These are phyloP conservation scores for Leccinum ochraceum DNA, from an alignment of 768 basidiomycete species.

Conservation along the genomic window DNA sequence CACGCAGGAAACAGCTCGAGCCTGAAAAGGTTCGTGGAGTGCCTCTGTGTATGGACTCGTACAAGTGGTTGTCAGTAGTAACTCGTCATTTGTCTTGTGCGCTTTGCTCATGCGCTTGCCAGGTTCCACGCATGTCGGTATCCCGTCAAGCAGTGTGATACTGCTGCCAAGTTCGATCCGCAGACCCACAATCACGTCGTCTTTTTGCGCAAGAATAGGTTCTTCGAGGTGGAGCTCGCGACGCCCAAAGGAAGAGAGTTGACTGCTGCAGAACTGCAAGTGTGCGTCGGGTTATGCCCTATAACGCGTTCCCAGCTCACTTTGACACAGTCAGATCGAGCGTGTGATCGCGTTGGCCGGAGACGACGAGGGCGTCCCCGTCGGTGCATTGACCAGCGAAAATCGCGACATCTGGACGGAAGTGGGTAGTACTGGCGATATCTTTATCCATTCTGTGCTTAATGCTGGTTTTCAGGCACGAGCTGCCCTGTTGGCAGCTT, in stretches of 20 bases:
- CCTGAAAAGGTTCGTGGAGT: constrained; percentile 80
- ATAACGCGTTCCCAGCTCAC: neutral
- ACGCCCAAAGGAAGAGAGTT: constrained; percentile 66
- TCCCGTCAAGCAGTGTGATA: constrained; percentile 81
- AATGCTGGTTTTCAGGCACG: constrained; percentile 42
- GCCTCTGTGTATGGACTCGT: constrained; percentile 91
- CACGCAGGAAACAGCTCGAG: constrained; percentile 66
- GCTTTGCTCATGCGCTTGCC: neutral
- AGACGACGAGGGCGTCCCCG: constrained; percentile 42
- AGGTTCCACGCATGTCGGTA: constrained; percentile 94
- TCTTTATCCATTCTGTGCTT: neutral
- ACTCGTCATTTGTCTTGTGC: neutral
- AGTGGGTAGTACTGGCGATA: constrained; percentile 51
- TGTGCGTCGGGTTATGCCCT: constrained; percentile 36
- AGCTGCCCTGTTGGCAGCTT: constrained; percentile 60
- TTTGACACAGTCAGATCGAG: constrained; percentile 55
- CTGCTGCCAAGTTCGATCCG: constrained; percentile 78
- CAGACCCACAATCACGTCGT: constrained; percentile 81
- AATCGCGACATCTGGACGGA: constrained; percentile 91
- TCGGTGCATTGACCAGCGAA: constrained; percentile 87
- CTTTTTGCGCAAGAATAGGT: constrained; percentile 88
- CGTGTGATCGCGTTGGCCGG: constrained; percentile 69
- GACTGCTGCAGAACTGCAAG: constrained; percentile 80
- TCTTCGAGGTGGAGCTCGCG: constrained; percentile 78
- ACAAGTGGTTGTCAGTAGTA: constrained; percentile 69